These are phyloP conservation scores for Scortechinia acanthostroma DNA, from an alignment of 2,329 filamentous ascomycete species.

Conservation along the genomic window DNA sequence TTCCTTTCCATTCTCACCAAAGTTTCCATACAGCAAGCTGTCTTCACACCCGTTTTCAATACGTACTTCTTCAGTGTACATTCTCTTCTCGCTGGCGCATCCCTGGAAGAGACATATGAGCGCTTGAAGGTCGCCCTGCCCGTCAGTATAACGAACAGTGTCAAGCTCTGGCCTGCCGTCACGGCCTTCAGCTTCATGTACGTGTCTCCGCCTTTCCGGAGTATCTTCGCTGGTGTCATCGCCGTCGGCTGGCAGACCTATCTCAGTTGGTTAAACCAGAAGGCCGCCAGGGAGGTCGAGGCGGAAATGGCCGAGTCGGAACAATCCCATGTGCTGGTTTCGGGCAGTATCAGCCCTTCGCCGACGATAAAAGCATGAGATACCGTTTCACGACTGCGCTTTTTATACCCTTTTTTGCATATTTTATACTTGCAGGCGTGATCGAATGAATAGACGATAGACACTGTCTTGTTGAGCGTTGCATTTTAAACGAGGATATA, in stretches of 20 bases:
- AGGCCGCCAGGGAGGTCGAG: slow-evolving; percentile 49
- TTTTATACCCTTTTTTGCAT: too few species aligned
- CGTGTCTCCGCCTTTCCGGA: slow-evolving; percentile 71
- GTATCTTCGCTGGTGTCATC: slow-evolving; percentile 71
- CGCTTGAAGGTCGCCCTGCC: slow-evolving; percentile 73
- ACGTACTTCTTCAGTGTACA: slow-evolving; percentile 78
- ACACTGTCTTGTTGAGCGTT: too few species aligned
- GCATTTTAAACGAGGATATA: too few species aligned
- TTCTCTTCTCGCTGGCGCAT: slow-evolving; percentile 66
- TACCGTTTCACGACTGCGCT: too few species aligned
- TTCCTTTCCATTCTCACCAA: slow-evolving; percentile 67
- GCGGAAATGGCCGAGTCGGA: background rate
- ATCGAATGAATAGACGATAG: too few species aligned
- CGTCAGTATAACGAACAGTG: slow-evolving; percentile 68
- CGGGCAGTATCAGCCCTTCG: background rate
- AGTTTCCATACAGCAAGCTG: slow-evolving; percentile 70
- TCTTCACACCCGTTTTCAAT: slow-evolving; percentile 80
- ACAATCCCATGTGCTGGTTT: too few species aligned
- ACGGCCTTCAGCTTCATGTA: slow-evolving; percentile 85
- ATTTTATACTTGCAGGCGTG: too few species aligned
- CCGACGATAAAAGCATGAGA: too few species aligned
- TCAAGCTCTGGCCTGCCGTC: slow-evolving; percentile 82
- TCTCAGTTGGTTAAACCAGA: slow-evolving; percentile 71
- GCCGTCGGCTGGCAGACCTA: slow-evolving; percentile 92
- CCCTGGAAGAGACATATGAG: slow-evolving; percentile 54